Percentiles rank a stretch among this genome's conserved stretches.
Evolutionary conservation across 2,329 filamentous ascomycete genomes (phyloP).

Genomic region (Pseudocercospora fijiensis): DNA sequence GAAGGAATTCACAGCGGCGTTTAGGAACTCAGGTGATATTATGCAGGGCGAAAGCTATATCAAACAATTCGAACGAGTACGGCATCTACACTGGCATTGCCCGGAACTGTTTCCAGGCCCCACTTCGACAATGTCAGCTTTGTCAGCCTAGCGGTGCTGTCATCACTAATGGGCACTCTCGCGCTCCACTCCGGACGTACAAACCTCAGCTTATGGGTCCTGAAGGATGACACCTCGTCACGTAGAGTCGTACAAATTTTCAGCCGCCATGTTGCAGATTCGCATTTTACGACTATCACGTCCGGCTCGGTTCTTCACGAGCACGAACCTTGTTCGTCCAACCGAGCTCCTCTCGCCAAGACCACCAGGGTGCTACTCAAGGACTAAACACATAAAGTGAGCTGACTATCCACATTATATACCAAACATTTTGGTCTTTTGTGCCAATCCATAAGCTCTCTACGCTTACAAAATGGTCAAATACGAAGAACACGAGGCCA

Average conservation of each 20-base stretch:
- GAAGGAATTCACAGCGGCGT: background rate
- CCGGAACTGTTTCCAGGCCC: background rate
- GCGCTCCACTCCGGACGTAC: background rate
- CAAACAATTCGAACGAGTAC: background rate
- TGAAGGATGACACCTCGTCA: background rate
- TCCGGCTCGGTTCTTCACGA: background rate
- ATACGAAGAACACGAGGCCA: constrained; percentile 27
- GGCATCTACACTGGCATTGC: background rate
- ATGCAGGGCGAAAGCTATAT: background rate
- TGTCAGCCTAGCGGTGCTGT: background rate
- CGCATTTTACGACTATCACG: background rate
- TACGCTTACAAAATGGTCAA: constrained; percentile 14
- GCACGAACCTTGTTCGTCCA: background rate
- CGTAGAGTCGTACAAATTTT: background rate
- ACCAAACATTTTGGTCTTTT: background rate
- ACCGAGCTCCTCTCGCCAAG: background rate
- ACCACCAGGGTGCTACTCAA: background rate
- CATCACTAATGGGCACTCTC: background rate
- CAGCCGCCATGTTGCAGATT: background rate
- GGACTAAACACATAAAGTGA: background rate
- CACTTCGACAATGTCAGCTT: background rate
- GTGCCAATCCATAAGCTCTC: background rate
- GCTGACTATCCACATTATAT: background rate
- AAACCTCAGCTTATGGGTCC: background rate
- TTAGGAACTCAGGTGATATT: background rate